Evolutionary conservation across 352 stramenopile species (phyloP).

Genomic region (Chrysophaeum taylorii): DNA sequence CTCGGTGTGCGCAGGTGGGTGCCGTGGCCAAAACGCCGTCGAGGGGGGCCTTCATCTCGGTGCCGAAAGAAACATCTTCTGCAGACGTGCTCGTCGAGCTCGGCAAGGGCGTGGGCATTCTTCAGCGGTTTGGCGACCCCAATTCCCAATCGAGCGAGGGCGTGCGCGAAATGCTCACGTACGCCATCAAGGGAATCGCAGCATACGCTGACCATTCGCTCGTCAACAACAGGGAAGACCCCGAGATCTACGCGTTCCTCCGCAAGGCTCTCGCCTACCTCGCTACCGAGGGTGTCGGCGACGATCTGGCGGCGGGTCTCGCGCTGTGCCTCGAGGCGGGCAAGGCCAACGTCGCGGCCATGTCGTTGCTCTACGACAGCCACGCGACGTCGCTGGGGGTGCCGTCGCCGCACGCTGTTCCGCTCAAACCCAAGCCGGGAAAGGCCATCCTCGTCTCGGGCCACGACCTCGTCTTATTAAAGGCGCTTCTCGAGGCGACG

Average conservation of each 20-base stretch:
- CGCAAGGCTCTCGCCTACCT: constrained; percentile 46
- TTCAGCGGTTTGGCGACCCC: too few species aligned
- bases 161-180: constrained; percentile 50
- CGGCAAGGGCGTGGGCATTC: constrained; percentile 37
- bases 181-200: constrained; percentile 53
- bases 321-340: constrained; percentile 42
- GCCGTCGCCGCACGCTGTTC: constrained; percentile 42
- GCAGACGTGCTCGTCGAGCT: constrained; percentile 36
- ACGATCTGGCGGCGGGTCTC: constrained; percentile 45
- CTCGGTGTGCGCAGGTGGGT: constrained; percentile 27
- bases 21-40: constrained; percentile 25
- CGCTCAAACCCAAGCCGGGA: constrained; percentile 40
- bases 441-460: constrained; percentile 57
- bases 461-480: constrained; percentile 50
- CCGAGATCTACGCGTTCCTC: constrained; percentile 40
- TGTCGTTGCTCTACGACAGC: constrained; percentile 44
- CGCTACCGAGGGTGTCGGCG: constrained; percentile 31
- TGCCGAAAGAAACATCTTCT: too few species aligned
- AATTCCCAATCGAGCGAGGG: too few species aligned
- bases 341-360: constrained; percentile 43
- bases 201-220: constrained; percentile 45
- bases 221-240: constrained; percentile 32
- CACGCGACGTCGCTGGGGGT: constrained; percentile 43
- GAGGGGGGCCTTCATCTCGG: too few species aligned
- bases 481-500: constrained; percentile 48